Evolutionary conservation across 805 yeast genomes (phyloP), one percentile per base, ranked within the genome.

Genomic region (Kazachstania psychrophila): DNA sequence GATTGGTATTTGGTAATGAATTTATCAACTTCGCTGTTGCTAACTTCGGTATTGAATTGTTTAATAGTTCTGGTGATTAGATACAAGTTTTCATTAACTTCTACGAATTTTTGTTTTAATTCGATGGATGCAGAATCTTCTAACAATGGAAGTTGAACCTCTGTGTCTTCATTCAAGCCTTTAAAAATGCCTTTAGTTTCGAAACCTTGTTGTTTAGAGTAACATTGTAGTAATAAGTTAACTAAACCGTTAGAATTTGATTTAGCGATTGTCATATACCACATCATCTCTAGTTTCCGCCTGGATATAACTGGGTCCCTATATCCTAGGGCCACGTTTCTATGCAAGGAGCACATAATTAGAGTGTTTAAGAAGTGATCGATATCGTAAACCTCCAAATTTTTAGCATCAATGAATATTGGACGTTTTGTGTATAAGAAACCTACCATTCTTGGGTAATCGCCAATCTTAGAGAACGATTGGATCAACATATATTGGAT

Each of bases 301-400:
- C 23, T 22, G 6, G 58, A 48, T 15, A 41, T 33, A 10, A 28
- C 41, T 22, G 36, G 29, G 23, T 54, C 52, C 7, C 38, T 36
- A 20, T 43, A 47, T 6, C 43, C 25, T 15, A 37, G 32, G 8
- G 43, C 23, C 6, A 35, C 37, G 30, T 48, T 46, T 42, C 59
- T 50, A 17, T 55, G 59, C 25, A 56, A 26, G 28, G 47, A 49
- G 41, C 59, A 54, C 46, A 50, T 47, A n/a, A 52, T 5, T 16
- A 54, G 28, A 1, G 56, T 42, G 37, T 54, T 54, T 34, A 53
- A 54, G 23, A 53, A 49, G 25, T 49, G 54, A 15, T 56, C 59
- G 3, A 53, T 41, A 37, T 57, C 54, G 29, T 36, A 54, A 6
- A 49, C 41, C 4, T 36, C 37, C 4, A 17, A 17, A 24, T 53